These are phyloP conservation scores for Claviceps sp. DNA, from an alignment of 2,329 filamentous ascomycete species.

Conservation along the genomic window DNA sequence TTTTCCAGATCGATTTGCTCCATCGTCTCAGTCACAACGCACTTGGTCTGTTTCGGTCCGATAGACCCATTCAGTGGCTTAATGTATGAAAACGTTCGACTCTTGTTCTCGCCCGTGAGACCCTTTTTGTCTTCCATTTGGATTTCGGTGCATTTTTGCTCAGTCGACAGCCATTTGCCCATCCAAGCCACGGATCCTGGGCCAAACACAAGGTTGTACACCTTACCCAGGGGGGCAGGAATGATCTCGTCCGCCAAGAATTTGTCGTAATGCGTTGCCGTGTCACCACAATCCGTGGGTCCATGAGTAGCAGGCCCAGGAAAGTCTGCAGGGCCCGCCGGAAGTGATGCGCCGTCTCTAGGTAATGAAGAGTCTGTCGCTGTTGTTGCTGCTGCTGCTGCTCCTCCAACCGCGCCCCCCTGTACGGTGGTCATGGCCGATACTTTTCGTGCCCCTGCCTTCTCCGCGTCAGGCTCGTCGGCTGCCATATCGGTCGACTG, in stretches of 20 bases:
- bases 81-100: slow-evolving; percentile 71
- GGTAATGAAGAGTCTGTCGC: slow-evolving; percentile 27
- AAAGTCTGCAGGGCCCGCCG: slow-evolving; percentile 47
- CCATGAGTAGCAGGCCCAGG: slow-evolving; percentile 73
- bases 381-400: background rate
- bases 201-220: slow-evolving; percentile 82
- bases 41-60: slow-evolving; percentile 89
- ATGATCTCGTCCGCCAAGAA: slow-evolving; percentile 76
- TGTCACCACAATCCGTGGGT: slow-evolving; percentile 76
- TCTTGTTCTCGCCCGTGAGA: slow-evolving; percentile 59
- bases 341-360: slow-evolving; percentile 31
- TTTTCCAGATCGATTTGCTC: slow-evolving; percentile 80
- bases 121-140: slow-evolving; percentile 77
- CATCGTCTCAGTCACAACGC: slow-evolving; percentile 74
- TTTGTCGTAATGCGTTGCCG: slow-evolving; percentile 69
- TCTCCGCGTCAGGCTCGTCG: slow-evolving; percentile 43
- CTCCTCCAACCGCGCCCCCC: slow-evolving; percentile 14
- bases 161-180: slow-evolving; percentile 69
- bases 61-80: slow-evolving; percentile 77
- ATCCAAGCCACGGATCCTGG: slow-evolving; percentile 68
- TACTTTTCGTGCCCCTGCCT: slow-evolving; percentile 54
- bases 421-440: slow-evolving; percentile 42
- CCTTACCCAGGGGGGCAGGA: slow-evolving; percentile 76
- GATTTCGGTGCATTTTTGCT: slow-evolving; percentile 83
- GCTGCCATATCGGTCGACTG: slow-evolving; percentile 26